Conservation (phyloP, 345 rosid genomes). For the Populus euphratica region DNA sequence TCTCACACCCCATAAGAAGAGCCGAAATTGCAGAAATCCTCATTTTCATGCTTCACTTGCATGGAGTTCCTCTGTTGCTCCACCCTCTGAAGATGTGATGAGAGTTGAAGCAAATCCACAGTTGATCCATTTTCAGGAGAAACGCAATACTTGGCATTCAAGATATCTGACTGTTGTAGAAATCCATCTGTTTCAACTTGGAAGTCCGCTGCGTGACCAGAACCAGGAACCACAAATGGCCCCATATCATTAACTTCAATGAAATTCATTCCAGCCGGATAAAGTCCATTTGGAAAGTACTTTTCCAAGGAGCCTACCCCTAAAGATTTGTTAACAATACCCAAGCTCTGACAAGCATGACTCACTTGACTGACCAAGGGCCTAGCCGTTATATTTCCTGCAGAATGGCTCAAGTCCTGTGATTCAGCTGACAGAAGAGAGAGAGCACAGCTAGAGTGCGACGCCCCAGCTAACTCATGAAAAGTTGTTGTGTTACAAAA, state of each 20-base stretch:
- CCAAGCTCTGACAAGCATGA: slow-evolving; percentile 17
- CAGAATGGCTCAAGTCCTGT: slow-evolving; percentile 37
- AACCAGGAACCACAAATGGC: slow-evolving; percentile 16
- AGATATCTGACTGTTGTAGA: slow-evolving; percentile 20
- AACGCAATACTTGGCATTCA: slow-evolving; percentile 22
- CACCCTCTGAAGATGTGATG: slow-evolving; percentile 51
- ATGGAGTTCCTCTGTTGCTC: slow-evolving; percentile 43
- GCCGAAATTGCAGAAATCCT: slow-evolving; percentile 26
- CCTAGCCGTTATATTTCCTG: slow-evolving; percentile 33
- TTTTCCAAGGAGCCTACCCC: slow-evolving; percentile 12
- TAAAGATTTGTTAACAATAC: slow-evolving; percentile 26
- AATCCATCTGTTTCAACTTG: slow-evolving; percentile 21
- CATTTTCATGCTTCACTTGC: slow-evolving; percentile 31
- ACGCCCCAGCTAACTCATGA: slow-evolving; percentile 41
- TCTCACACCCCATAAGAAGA: slow-evolving; percentile 19
- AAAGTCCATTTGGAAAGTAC: slow-evolving; percentile 8
- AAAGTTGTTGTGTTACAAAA: slow-evolving; percentile 29
- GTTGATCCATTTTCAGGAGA: slow-evolving; percentile 35
- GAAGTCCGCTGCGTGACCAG: slow-evolving; percentile 17
- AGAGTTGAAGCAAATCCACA: slow-evolving; percentile 49
- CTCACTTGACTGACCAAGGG: slow-evolving; percentile 34
- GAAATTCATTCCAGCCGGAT: slow-evolving; percentile 16
- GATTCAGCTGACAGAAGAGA: slow-evolving; percentile 94
- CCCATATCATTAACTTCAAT: slow-evolving; percentile 9
- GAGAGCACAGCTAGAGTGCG: slow-evolving; percentile 73